Conservation (phyloP, 2,329 filamentous ascomycete genomes). For the Lachnellula suecica region DNA sequence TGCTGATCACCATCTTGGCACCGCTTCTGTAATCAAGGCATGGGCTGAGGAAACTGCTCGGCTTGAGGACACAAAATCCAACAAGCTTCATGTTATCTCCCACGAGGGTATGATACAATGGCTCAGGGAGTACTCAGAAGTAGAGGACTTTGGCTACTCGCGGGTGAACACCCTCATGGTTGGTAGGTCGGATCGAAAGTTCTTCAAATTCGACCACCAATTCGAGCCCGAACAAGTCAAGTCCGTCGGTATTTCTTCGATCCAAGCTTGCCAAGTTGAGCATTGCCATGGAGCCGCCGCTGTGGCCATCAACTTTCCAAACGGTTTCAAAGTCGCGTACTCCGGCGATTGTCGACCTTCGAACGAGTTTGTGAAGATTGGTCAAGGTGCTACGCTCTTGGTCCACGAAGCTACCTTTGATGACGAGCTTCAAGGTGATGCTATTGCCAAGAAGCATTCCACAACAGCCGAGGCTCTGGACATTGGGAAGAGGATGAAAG, state of each 20-base stretch:
- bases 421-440: constrained; percentile 77
- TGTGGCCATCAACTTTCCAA: constrained; percentile 73
- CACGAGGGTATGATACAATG: constrained; percentile 71
- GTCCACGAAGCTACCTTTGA: constrained; percentile 97
- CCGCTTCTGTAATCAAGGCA: constrained; percentile 74
- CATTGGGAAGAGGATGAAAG: constrained; percentile 76
- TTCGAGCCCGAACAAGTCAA: constrained; percentile 43
- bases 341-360: constrained; percentile 92
- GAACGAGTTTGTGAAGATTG: constrained; percentile 66
- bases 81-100: constrained; percentile 65
- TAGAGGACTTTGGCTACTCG: constrained; percentile 76
- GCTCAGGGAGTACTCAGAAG: constrained; percentile 74
- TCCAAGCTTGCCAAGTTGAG: constrained; percentile 66
- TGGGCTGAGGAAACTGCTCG: constrained; percentile 61
- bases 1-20: constrained; percentile 93
- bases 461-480: constrained; percentile 84
- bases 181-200: constrained; percentile 3
- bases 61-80: constrained; percentile 38
- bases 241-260: constrained; percentile 60
- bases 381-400: constrained; percentile 73
- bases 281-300: constrained; percentile 83
- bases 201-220: constrained; percentile 23
- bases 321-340: constrained; percentile 84
- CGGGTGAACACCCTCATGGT: constrained; percentile 32
- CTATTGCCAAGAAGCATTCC: constrained; percentile 83